Base-by-base conservation (phyloP, 176 grass and related monocot species). In the Thalia dealbata region DNA sequence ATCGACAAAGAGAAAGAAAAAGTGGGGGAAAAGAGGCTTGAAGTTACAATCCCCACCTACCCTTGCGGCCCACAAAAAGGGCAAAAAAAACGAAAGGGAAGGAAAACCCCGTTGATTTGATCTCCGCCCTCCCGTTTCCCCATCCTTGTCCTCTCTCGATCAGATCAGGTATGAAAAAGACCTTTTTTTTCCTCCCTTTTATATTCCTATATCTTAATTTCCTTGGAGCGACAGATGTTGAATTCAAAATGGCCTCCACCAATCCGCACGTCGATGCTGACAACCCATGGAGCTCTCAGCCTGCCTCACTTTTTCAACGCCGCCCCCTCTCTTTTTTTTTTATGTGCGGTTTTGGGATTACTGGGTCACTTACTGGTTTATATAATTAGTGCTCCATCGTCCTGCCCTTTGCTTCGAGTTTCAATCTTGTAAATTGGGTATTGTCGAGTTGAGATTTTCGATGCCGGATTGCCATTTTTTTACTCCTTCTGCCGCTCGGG, bases 111-210 rank as follows among this genome's bases (percentile, higher is more conserved):
- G 4, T 4, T 38, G 32, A 38, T 38, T 38, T 38, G 32, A 38
- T 38, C 32, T 38, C n/a, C n/a, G n/a, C n/a, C n/a, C 32, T 38
- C 32, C 32, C 3, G 32, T 38, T 38, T 38, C 32, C 32, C 32
- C 32, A 2, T 58, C 3, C 15, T 8, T 58, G 19, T 58, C 54
- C 54, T n/a, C 16, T 58, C 54, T 22, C 54, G 19, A 58, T 16
- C 54, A n/a, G 54, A 58, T 58, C 54, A 58, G 54, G 54, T 58
- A 22, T 16, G 54, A 58, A 58, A 58, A 58, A 58, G 54, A 58
- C 54, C 6, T 1, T 18, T 21, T 21, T 56, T 56, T 56, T 56
- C 52, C 15, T 21, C 21, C 52, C 19, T 56, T 21, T 15, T 7
- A 38, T 38, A 38, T 38, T 38, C 32, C 32, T 38, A 38, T 38